Conservation (phyloP, 345 rosid genomes). For the Hibiscus trionum region DNA sequence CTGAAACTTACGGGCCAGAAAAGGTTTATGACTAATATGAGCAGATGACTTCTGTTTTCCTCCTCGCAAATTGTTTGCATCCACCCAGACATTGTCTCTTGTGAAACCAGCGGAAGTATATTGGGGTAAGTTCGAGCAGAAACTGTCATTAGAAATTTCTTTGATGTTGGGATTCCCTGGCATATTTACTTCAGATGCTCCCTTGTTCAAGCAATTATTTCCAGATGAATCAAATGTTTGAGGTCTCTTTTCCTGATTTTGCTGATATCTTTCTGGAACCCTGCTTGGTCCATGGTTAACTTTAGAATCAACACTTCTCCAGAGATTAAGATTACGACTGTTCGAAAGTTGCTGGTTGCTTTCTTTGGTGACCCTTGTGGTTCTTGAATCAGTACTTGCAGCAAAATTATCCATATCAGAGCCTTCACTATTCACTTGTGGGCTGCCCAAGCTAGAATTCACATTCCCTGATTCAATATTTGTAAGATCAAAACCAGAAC, state of each 20-base stretch:
- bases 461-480: slow-evolving; percentile 24
- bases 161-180: slow-evolving; percentile 20
- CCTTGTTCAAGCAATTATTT: slow-evolving; percentile 31
- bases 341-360: slow-evolving; percentile 32
- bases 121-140: slow-evolving; percentile 15
- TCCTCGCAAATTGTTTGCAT: slow-evolving; percentile 37
- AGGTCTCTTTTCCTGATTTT: slow-evolving; percentile 27
- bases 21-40: slow-evolving; percentile 32
- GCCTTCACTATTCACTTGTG: slow-evolving; percentile 29
- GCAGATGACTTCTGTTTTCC: slow-evolving; percentile 44
- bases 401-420: slow-evolving; percentile 29
- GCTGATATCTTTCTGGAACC: slow-evolving; percentile 20
- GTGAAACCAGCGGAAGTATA: slow-evolving; percentile 22
- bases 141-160: slow-evolving; percentile 31
- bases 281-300: slow-evolving; percentile 24
- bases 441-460: slow-evolving; percentile 29
- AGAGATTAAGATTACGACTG: slow-evolving; percentile 32
- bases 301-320: slow-evolving; percentile 36
- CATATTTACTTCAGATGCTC: slow-evolving; percentile 22
- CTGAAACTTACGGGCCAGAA: slow-evolving; percentile 62
- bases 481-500: slow-evolving; percentile 24
- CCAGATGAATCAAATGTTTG: slow-evolving; percentile 42
- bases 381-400: slow-evolving; percentile 24
- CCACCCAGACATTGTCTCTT: slow-evolving; percentile 39
- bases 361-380: slow-evolving; percentile 26